Conservation (phyloP, 805 yeast species). For the Metschnikowia cerradonensis region DNA sequence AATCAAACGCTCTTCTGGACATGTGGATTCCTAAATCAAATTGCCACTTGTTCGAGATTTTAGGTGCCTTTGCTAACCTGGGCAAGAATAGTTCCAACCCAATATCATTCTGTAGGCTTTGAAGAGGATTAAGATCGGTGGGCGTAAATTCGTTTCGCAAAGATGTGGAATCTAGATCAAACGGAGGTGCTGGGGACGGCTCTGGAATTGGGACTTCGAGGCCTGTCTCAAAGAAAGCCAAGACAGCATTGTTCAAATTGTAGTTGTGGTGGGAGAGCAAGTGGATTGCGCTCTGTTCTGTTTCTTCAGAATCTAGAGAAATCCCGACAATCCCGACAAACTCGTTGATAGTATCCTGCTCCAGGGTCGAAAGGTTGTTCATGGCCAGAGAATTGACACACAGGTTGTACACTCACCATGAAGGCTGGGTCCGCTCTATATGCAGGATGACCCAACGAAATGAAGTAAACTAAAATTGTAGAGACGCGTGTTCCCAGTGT, state of each 20-base stretch:
- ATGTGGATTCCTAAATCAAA: conserved; percentile 39
- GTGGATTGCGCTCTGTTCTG: conserved; percentile 9
- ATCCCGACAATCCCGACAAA: conserved; percentile 16
- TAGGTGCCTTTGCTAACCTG: conserved; percentile 38
- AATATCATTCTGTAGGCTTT: conserved; percentile 27
- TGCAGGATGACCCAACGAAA: not conserved
- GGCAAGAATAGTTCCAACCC: conserved; percentile 29
- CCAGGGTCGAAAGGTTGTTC: conserved; percentile 7
- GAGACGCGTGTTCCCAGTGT: not conserved
- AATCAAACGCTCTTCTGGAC: conserved; percentile 21
- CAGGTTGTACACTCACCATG: not conserved
- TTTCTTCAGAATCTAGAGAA: conserved; percentile 13
- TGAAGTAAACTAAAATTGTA: too few species aligned
- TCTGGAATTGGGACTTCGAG: conserved; percentile 22
- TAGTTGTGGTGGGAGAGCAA: conserved; percentile 32
- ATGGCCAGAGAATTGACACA: not conserved
- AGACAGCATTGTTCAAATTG: conserved; percentile 58
- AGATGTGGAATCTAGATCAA: conserved; percentile 4
- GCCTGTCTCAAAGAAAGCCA: conserved; percentile 56
- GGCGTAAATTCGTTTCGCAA: not conserved
- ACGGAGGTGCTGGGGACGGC: not conserved
- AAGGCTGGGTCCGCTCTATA: not conserved
- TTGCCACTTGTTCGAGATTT: conserved; percentile 38
- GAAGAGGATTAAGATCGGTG: not conserved
- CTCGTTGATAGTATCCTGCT: conserved; percentile 13